phyloP scores from a whole-genome alignment of 192 early-diverging fungal species.

The Backusella liffmaniae region DNA sequence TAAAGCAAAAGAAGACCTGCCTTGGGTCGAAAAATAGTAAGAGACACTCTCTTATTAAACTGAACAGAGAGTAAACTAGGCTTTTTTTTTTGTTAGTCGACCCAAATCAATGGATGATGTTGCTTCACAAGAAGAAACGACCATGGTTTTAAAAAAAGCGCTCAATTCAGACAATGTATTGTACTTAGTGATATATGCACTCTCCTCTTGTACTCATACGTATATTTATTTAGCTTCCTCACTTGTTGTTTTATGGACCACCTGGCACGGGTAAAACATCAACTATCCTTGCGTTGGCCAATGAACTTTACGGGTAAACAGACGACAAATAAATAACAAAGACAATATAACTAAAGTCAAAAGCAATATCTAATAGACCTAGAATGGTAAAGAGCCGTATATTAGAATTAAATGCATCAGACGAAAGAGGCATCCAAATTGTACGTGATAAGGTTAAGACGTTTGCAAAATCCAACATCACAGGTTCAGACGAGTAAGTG shows the following conservation, averaged over 20 bases:
- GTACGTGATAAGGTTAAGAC: conserved; percentile 93
- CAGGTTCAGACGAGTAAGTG: conserved; percentile 41
- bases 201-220: too few species aligned
- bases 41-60: not conserved
- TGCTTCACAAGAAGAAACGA: conserved; percentile 87
- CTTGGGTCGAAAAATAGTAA: conserved; percentile 27
- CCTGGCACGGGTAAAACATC: conserved; percentile 98
- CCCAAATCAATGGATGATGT: conserved; percentile 86
- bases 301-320: conserved; percentile 78
- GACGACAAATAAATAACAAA: not conserved
- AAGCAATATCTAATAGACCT: conserved; percentile 53
- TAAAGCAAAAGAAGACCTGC: not conserved
- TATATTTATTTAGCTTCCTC: conserved; percentile 67
- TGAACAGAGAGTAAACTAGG: not conserved
- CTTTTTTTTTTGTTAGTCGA: conserved; percentile 44
- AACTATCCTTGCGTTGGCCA: conserved; percentile 86
- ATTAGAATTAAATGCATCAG: conserved; percentile 94
- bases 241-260: conserved; percentile 96
- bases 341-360: not conserved
- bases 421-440: conserved; percentile 95
- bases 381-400: conserved; percentile 76
- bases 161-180: conserved; percentile 86
- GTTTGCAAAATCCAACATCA: conserved; percentile 79
- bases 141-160: conserved; percentile 78
- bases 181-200: not conserved